Evolutionary conservation across 2,329 filamentous ascomycete genomes (phyloP).

Genomic region (Penicillium sp.): DNA sequence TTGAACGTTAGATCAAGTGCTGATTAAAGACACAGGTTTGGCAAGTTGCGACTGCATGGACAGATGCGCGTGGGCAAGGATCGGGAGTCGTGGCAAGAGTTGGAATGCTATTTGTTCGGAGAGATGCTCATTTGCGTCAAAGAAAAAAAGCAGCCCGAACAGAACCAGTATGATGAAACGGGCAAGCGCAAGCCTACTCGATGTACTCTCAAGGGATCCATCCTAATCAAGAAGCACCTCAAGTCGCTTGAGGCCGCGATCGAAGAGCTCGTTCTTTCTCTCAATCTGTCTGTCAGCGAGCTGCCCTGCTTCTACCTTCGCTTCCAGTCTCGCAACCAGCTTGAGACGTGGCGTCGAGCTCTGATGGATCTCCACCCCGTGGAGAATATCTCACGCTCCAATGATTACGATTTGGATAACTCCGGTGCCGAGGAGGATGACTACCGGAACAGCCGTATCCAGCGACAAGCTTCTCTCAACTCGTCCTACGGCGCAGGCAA

Average conservation of each 20-base stretch:
- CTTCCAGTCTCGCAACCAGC: slow-evolving; percentile 73
- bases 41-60: slow-evolving; percentile 84
- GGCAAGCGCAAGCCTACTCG: slow-evolving; percentile 64
- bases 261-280: slow-evolving; percentile 80
- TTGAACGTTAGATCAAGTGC: background rate
- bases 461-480: slow-evolving; percentile 75
- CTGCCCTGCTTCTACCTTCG: slow-evolving; percentile 90
- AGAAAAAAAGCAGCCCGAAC: slow-evolving; percentile 72
- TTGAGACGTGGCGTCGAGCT: slow-evolving; percentile 87
- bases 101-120: slow-evolving; percentile 94
- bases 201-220: slow-evolving; percentile 93
- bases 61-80: slow-evolving; percentile 94
- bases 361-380: slow-evolving; percentile 77
- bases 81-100: slow-evolving; percentile 91
- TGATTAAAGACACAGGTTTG: slow-evolving; percentile 60
- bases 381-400: slow-evolving; percentile 60
- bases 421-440: slow-evolving; percentile 90
- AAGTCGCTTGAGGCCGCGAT: slow-evolving; percentile 73
- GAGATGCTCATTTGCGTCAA: slow-evolving; percentile 99
- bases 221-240: slow-evolving; percentile 95
- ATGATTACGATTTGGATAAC: slow-evolving; percentile 75
- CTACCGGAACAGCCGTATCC: slow-evolving; percentile 58
- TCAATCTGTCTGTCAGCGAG: slow-evolving; percentile 87
- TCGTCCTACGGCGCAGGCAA: slow-evolving; percentile 78
- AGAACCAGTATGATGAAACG: slow-evolving; percentile 61